Evolutionary conservation across 768 basidiomycete genomes (phyloP), one percentile per base, ranked within the genome.

Genomic region (Suillus ampliporus): DNA sequence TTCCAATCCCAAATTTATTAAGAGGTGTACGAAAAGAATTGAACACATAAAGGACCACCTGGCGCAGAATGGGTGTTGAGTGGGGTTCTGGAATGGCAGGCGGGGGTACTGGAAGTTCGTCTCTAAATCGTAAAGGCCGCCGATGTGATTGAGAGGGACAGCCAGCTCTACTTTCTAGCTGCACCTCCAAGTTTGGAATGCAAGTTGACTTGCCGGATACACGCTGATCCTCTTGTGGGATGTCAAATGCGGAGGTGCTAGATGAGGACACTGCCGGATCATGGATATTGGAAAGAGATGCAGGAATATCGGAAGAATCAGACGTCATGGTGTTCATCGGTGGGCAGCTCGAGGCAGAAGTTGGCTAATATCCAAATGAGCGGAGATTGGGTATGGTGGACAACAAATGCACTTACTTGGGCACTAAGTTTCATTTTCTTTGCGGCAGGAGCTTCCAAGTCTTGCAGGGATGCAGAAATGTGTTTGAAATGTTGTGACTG

Each of bases 41-140:
- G 2, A 52, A 67, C 0, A 71, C 63, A 61, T 65, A 57, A 7
- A 67, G 61, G 38, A 68, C 54, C 8, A 68, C 57, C 13, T 40
- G 35, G n/a, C 23, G 57, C 31, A 61, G 57, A 10, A n/a, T 10
- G 4, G 60, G 23, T 31, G 34, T n/a, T 43, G 65, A n/a, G 47
- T 23, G 5, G 34, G 38, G 53, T 13, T n/a, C 44, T 28, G 21
- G 31, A 43, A 54, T 40, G n/a, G 57, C 23, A n/a, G 58, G 50
- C 7, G 62, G 64, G 10, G 58, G 54, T 23, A 67, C 67, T 1
- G 68, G 69, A 5, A 67, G 67, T 23, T 52, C n/a, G 41, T 72
- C 71, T 19, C 61, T 28, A 52, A 62, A 70, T 13, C 37, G 37
- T 47, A 52, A 52, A 35, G 64, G 61, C 11, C 48, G 26, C 15